Percentiles rank a stretch among this genome's conserved stretches.
These are phyloP conservation scores for Septoria petroselini DNA, from an alignment of 2,329 filamentous ascomycete species.

Conservation along the genomic window DNA sequence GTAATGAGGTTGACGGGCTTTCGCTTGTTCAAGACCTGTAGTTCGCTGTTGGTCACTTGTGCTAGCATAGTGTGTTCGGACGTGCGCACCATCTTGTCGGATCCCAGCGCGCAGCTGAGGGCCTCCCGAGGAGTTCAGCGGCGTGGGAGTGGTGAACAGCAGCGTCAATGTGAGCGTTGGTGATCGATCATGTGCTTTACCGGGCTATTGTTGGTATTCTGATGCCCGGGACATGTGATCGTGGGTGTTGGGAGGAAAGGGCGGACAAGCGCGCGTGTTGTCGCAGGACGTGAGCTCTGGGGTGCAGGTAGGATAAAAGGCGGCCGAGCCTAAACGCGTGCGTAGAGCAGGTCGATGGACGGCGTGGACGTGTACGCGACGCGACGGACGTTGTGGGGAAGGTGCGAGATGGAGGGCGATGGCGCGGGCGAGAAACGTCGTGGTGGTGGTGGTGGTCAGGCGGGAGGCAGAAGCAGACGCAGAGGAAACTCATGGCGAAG, in stretches of 20 bases:
- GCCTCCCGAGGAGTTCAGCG: slow-evolving; percentile 13
- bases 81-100: slow-evolving; percentile 27
- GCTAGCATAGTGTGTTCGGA: slow-evolving; percentile 3
- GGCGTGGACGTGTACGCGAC: background rate
- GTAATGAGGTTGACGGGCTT: slow-evolving; percentile 86
- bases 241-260: background rate
- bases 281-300: slow-evolving; percentile 10
- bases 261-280: slow-evolving; percentile 12
- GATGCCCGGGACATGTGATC: slow-evolving; percentile 13
- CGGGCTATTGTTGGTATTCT: background rate
- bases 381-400: background rate
- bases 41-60: slow-evolving; percentile 24
- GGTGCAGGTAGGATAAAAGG: slow-evolving; percentile 8
- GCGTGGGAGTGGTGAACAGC: slow-evolving; percentile 13
- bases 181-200: slow-evolving; percentile 3
- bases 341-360: background rate
- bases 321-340: slow-evolving; percentile 10
- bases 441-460: slow-evolving; percentile 59
- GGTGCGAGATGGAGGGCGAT: slow-evolving; percentile 7
- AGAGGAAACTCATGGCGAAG: slow-evolving; percentile 7
- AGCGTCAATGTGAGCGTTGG: slow-evolving; percentile 52
- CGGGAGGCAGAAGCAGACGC: slow-evolving; percentile 2
- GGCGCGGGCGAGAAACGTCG: slow-evolving; percentile 7
- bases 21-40: slow-evolving; percentile 88
- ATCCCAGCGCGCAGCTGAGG: slow-evolving; percentile 29